Evolutionary conservation across 495 filamentous ascomycete species (phyloP), one percentile per base, ranked within the genome.

Genomic region (Sporormia fimetaria): DNA sequence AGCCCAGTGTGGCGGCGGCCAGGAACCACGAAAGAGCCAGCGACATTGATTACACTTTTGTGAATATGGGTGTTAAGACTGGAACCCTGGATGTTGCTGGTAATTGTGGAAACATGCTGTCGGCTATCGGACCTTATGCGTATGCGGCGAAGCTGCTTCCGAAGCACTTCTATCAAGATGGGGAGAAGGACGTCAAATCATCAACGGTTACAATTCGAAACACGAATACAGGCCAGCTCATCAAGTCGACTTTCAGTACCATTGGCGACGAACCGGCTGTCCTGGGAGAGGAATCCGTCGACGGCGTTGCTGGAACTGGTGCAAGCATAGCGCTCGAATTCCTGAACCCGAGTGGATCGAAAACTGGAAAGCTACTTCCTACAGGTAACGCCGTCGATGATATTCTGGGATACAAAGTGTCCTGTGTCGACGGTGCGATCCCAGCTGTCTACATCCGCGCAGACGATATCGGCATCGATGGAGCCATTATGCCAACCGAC

Each of bases 51-150:
- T 85, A 78, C 48, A 84, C 78, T 0, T 85, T 85, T 44, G 71
- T 77, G 3, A 73, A 76, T 17, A 66, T 85, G 1, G 79, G 79
- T 0, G 66, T 85, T 37, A 64, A 64, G 29, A 68, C 74, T 40
- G 61, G 57, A 6, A 54, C 59, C 10, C 63, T 84, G 2, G 80
- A 85, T 55, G 70, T 73, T 42, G 73, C 72, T 1, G 74, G 77
- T 9, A 85, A 83, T 52, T 85, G 80, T 48, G 81, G 81, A 6
- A 85, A 84, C 47, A 82, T 85, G 78, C 70, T 61, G 0, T 65
- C 68, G 18, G 70, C 76, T 0, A 70, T 87, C 34, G 81, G 81
- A 0, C 77, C 80, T 0, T 77, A 70, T 47, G 73, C 75, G 0
- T 62, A 76, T 14, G 74, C 83, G 43, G 49, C 64, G 20, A 63